Percentiles rank a stretch among this genome's conserved stretches.
phyloP scores from a whole-genome alignment of 2,329 filamentous ascomycete genomes.

The Neurospora sp. region DNA sequence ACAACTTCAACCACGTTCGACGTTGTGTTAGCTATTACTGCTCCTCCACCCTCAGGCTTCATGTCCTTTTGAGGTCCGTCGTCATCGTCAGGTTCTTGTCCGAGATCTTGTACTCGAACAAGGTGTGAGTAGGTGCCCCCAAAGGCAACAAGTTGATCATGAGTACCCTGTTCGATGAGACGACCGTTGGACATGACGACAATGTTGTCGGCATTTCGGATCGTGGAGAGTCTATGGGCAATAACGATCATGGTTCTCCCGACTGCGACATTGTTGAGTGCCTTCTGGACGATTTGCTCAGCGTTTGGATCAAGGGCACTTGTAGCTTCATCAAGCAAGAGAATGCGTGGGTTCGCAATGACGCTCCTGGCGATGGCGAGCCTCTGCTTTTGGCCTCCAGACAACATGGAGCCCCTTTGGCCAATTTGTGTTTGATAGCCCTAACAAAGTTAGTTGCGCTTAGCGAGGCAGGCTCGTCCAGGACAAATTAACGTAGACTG shows the following conservation, averaged over 20 bases:
- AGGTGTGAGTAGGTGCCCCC: conserved; percentile 19
- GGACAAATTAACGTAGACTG: too few relatives aligned
- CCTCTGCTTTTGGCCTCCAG: conserved; percentile 58
- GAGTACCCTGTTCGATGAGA: conserved; percentile 24
- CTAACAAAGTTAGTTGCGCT: conserved; percentile 6
- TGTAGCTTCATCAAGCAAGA: conserved; percentile 60
- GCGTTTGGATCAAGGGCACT: conserved; percentile 40
- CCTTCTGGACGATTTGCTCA: conserved; percentile 43
- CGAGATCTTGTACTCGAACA: conserved; percentile 10
- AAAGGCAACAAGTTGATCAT: conserved; percentile 17
- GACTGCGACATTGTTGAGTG: conserved; percentile 44
- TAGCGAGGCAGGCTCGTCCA: neutral
- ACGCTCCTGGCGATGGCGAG: conserved; percentile 58
- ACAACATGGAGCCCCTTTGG: conserved; percentile 53
- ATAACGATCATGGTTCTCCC: conserved; percentile 57
- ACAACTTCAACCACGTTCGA: neutral
- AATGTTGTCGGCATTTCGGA: conserved; percentile 32
- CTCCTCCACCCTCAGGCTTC: neutral
- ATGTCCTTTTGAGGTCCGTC: neutral
- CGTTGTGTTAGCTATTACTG: neutral
- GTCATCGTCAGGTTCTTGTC: conserved; percentile 2
- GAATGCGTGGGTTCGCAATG: conserved; percentile 51
- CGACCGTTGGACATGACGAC: conserved; percentile 25
- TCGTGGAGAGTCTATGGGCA: conserved; percentile 50
- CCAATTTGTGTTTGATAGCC: conserved; percentile 55